phyloP scores from a whole-genome alignment of 129 eudicot species.

The Arctium lappa region DNA sequence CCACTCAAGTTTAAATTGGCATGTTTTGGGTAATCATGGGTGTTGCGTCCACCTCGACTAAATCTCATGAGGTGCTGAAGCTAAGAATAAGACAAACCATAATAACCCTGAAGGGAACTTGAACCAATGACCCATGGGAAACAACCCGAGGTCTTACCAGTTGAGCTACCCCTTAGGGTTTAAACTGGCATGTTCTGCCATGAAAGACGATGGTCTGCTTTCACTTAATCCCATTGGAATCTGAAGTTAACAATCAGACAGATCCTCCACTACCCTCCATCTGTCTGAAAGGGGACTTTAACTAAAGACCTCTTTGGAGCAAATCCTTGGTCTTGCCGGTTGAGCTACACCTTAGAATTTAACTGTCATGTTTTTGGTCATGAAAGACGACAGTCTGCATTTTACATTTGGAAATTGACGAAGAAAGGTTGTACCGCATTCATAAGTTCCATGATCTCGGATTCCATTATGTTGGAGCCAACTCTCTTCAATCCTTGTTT shows the following conservation, averaged over 20 bases:
- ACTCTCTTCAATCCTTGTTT: constrained; percentile 34
- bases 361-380: background rate
- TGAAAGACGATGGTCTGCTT: background rate
- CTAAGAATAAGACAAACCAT: background rate
- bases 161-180: background rate
- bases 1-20: too few relatives aligned
- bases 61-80: background rate
- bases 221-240: background rate
- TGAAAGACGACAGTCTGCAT: background rate
- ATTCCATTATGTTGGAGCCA: constrained; percentile 36
- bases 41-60: background rate
- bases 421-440: constrained; percentile 35
- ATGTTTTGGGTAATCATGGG: background rate
- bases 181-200: background rate
- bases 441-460: constrained; percentile 42
- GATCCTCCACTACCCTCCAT: too few relatives aligned
- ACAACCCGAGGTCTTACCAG: background rate
- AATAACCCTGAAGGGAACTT: background rate
- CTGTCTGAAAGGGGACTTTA: background rate
- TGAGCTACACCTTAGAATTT: background rate
- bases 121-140: background rate
- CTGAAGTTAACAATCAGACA: background rate
- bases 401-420: background rate
- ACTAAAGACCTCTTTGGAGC: background rate
- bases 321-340: background rate